Base-by-base conservation (phyloP, 2,329 filamentous ascomycete species). In the Botrytis deweyae region DNA sequence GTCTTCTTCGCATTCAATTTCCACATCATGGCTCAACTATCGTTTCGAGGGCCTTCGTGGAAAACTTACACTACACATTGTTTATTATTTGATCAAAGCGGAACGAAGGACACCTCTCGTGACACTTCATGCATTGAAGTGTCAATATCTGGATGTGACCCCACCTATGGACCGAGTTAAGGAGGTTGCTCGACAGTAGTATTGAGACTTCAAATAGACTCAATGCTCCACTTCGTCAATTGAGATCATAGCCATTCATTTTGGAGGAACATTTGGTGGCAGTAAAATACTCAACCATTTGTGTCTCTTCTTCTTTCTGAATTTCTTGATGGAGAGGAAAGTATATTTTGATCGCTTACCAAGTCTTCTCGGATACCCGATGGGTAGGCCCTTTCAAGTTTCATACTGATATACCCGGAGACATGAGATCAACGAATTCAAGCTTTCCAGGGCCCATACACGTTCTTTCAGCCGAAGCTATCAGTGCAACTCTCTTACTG, bases 1-100 rank as follows among this genome's bases (percentile, higher is more conserved):
- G 40, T 65, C 62, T 16, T 65, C n/a, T 14, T 46, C 14, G 40
- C 38, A 22, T 65, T 65, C 62, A 46, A 65, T 65, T 65, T 44
- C 40, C 62, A 44, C 62, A 65, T 65, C n/a, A 46, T 29, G 40
- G 62, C 40, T 44, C 14, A 46, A 29, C 40, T 33, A 16, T 65
- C 40, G 16, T 65, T 65, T 46, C 62, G n/a, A 65, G 9, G 9
- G 14, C 40, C 18, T 22, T 33, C 16, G 14, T 65, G n/a, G 40
- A 33, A 46, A 44, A 10, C 40, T 14, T 46, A 22, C 62, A 46
- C 38, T n/a, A 42, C 16, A 65, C 62, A 65, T 44, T 44, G 62
- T 65, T n/a, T 46, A 10, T 33, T 33, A 5, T 10, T 46, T 40
- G 25, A 65, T 65, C 62, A 33, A 46, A 44, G 62, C 62, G 62